phyloP scores from a whole-genome alignment of 345 rosid genomes.

The Sonneratia alba region DNA sequence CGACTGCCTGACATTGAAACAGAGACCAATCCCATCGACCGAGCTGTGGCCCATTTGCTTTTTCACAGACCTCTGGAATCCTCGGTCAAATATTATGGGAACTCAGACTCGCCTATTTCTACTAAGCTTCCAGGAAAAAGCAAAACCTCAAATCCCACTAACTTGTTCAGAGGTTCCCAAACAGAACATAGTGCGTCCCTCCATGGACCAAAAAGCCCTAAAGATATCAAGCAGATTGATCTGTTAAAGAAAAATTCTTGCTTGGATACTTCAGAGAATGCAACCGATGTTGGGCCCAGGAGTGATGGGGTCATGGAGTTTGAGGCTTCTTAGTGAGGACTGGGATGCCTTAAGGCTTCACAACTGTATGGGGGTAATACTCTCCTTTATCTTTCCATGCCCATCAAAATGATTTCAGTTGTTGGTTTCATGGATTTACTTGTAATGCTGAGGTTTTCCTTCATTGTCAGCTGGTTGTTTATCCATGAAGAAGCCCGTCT shows the following conservation, averaged over 20 bases:
- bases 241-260: conserved; percentile 1
- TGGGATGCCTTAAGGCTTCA: neutral
- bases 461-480: neutral
- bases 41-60: conserved; percentile 81
- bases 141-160: conserved; percentile 18
- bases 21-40: conserved; percentile 81
- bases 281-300: neutral
- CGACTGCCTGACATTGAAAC: conserved; percentile 59
- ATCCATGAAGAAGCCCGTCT: neutral
- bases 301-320: conserved; percentile 4
- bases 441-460: conserved; percentile 9
- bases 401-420: neutral
- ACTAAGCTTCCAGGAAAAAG: conserved; percentile 29
- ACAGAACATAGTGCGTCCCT: conserved; percentile 20
- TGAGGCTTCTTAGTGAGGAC: conserved; percentile 7
- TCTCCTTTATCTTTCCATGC: conserved; percentile 13
- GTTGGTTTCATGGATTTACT: conserved; percentile 6
- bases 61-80: conserved; percentile 59
- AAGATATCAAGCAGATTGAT: neutral
- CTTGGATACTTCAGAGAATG: conserved; percentile 3
- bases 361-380: conserved; percentile 5
- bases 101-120: conserved; percentile 51
- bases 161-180: conserved; percentile 18
- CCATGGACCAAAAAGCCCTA: conserved; percentile 23
- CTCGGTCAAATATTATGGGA: conserved; percentile 35